Evolutionary conservation across 2,329 filamentous ascomycete genomes (phyloP).

Genomic region (Madurella mycetomatis): DNA sequence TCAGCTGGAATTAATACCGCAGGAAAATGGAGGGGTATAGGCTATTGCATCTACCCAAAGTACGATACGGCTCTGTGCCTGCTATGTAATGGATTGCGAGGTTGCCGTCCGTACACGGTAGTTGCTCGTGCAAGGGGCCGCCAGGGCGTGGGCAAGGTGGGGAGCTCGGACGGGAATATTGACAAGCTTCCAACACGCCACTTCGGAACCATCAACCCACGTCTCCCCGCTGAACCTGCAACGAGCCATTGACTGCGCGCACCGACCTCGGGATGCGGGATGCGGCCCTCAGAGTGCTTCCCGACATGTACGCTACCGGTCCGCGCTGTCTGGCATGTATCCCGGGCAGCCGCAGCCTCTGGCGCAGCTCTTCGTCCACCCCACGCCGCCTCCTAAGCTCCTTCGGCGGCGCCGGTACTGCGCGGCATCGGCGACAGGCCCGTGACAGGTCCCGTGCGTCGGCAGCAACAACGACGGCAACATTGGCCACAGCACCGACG

Average conservation of each 20-base stretch:
- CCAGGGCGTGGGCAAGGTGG: no score
- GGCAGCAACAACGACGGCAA: neutral
- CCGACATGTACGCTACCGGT: constrained; percentile 21
- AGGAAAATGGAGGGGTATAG: no score
- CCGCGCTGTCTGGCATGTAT: constrained; percentile 18
- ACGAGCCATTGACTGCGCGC: constrained; percentile 16
- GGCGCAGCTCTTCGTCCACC: neutral
- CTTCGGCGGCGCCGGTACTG: neutral
- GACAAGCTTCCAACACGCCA: neutral
- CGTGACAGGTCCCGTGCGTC: neutral
- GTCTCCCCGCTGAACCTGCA: neutral
- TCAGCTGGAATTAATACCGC: no score
- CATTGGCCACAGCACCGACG: neutral
- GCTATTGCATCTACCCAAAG: no score
- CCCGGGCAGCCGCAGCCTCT: constrained; percentile 2
- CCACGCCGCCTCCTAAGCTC: neutral
- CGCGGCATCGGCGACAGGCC: neutral
- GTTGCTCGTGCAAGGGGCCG: no score
- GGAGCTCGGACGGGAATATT: neutral
- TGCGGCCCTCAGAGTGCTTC: constrained; percentile 5
- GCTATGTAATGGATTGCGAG: no score
- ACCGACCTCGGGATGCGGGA: constrained; percentile 6
- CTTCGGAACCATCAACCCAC: neutral
- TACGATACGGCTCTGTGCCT: no score
- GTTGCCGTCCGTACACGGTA: no score